Evolutionary conservation across 495 filamentous ascomycete genomes (phyloP).

Genomic region (Cercophora samala): DNA sequence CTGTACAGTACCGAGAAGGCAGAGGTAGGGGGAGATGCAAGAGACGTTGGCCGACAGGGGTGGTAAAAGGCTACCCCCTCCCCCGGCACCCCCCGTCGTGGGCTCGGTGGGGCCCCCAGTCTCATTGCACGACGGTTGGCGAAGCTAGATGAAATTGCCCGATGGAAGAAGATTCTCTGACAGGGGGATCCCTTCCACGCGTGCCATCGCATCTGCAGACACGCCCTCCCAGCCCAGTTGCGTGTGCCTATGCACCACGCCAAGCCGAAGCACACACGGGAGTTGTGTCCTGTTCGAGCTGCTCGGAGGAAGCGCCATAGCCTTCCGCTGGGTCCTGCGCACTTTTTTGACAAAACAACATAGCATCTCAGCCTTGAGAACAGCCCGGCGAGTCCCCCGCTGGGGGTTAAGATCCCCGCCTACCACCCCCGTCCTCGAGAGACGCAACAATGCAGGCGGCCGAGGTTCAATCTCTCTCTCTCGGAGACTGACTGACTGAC

Average conservation of each 20-base stretch:
- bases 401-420: background rate
- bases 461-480: background rate
- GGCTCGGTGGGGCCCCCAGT: conserved; percentile 7
- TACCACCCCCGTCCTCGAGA: background rate
- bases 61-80: background rate
- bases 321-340: background rate
- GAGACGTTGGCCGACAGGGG: conserved; percentile 6
- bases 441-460: conserved; percentile 4
- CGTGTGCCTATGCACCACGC: conserved; percentile 16
- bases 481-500: background rate
- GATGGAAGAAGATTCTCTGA: conserved; percentile 34
- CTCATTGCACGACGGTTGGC: conserved; percentile 2
- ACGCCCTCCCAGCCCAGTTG: conserved; percentile 14
- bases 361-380: background rate
- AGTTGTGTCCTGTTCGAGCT: conserved; percentile 9
- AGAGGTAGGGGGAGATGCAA: conserved; percentile 2
- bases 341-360: background rate
- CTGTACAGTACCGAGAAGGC: conserved; percentile 2
- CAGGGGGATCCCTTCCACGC: conserved; percentile 30
- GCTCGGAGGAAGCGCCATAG: background rate
- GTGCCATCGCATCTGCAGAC: conserved; percentile 36
- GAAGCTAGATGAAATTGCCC: conserved; percentile 44
- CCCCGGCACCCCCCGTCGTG: conserved; percentile 3
- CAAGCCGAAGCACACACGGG: background rate
- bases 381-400: background rate